Evolutionary conservation across 192 early-diverging fungal genomes (phyloP).

Genomic region (Endogone sp.): DNA sequence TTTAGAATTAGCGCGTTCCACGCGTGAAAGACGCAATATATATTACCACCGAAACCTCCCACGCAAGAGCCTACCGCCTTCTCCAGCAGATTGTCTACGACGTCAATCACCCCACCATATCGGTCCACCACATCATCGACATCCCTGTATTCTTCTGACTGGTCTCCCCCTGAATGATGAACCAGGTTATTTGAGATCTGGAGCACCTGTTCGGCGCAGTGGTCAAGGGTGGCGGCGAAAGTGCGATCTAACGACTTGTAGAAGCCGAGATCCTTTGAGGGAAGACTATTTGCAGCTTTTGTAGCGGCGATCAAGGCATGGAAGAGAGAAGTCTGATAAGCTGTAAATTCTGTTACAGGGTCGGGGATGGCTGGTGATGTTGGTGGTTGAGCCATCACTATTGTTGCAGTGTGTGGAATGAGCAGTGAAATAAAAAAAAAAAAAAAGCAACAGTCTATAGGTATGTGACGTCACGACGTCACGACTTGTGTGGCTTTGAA

Average conservation of each 20-base stretch:
- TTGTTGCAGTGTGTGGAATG: neutral
- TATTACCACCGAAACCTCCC: too few relatives aligned
- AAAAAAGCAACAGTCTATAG: neutral
- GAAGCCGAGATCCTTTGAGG: slow-evolving; percentile 53
- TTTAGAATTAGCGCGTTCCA: neutral
- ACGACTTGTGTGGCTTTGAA: too few relatives aligned
- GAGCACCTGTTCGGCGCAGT: slow-evolving; percentile 15
- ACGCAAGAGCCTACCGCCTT: slow-evolving; percentile 63
- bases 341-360: slow-evolving; percentile 36
- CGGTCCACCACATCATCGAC: slow-evolving; percentile 64
- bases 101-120: slow-evolving; percentile 64
- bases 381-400: slow-evolving; percentile 7
- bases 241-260: slow-evolving; percentile 60
- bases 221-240: slow-evolving; percentile 37
- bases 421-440: neutral
- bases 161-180: slow-evolving; percentile 2
- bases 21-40: too few relatives aligned
- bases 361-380: slow-evolving; percentile 13
- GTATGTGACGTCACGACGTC: neutral
- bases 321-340: slow-evolving; percentile 40
- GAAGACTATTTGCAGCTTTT: slow-evolving; percentile 54
- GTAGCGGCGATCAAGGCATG: slow-evolving; percentile 53
- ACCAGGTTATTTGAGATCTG: slow-evolving; percentile 23
- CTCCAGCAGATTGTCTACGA: slow-evolving; percentile 79
- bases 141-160: slow-evolving; percentile 36